Base-by-base conservation (phyloP, 2,329 filamentous ascomycete genomes). In the Verticillium zaregamsianum region DNA sequence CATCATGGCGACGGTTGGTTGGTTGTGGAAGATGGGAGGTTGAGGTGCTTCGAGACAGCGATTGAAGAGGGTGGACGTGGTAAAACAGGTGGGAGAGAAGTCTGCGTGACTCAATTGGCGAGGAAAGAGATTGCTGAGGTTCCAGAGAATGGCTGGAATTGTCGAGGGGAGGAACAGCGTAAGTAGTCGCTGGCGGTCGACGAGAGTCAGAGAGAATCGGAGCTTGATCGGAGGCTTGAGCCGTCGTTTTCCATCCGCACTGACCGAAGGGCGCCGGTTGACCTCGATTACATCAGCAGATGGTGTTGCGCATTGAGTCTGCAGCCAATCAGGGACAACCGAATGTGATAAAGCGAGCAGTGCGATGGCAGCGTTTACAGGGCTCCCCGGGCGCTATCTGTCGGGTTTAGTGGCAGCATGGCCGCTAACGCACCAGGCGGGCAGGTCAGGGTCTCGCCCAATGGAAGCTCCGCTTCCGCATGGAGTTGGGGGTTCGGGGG, bases 1-100 rank as follows among this genome's bases (percentile, higher is more conserved):
- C 65, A 83, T 74, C 81, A 83, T 84, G 56, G 60, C 61, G 62
- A 64, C 64, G 56, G 61, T 37, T 45, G 58, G 63, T 61, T 55
- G 58, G 60, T 52, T 55, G 60, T 62, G 52, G 25, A 31, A 14
- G 23, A 55, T 14, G 28, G 11, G 45, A n/a, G 45, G 8, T 23
- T 25, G 45, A 23, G 7, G 20, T 23, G 45, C 11, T 49, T 12
- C 20, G 20, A 49, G 5, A 49, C n/a, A 49, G 45, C 45, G 20
- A 49, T 49, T 49, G 45, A 25, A 25, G 12, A n/a, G 4, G 20
- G 3, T 5, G 2, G 45, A 23, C n/a, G 8, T 3, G n/a, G n/a
- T 23, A n/a, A 25, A 25, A 25, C 4, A 23, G 45, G 45, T 12
- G 4, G 23, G 45, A 7, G 8, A 23, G 20, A 23, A 23, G 45